Evolutionary conservation across 768 basidiomycete species (phyloP).

Genomic region (Phlegmacium glaucopus): DNA sequence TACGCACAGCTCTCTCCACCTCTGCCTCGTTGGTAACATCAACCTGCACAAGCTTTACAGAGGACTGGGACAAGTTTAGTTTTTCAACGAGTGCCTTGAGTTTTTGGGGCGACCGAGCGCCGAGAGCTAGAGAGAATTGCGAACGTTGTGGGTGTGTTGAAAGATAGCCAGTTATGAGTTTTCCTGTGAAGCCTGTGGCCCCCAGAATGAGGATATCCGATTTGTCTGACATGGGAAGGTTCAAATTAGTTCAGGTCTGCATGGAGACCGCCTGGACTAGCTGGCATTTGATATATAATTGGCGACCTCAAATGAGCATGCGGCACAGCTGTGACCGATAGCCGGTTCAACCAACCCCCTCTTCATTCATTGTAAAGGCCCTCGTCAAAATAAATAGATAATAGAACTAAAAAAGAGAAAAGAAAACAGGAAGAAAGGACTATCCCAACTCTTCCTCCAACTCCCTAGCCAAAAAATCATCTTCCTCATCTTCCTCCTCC

Average conservation of each 20-base stretch:
- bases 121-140: conserved; percentile 64
- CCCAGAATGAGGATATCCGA: conserved; percentile 67
- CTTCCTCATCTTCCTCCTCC: conserved; percentile 56
- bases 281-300: too few relatives aligned
- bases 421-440: conserved; percentile 9
- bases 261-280: too few relatives aligned
- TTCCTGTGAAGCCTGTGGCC: conserved; percentile 76
- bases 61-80: conserved; percentile 38
- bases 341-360: too few relatives aligned
- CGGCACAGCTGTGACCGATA: too few relatives aligned
- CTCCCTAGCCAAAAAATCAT: conserved; percentile 80
- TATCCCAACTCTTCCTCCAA: conserved; percentile 79
- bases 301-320: too few relatives aligned
- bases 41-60: conserved; percentile 46
- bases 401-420: too few relatives aligned
- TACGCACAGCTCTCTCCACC: conserved; percentile 55
- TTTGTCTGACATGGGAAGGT: conserved; percentile 21
- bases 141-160: conserved; percentile 54
- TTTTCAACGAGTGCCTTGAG: conserved; percentile 50
- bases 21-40: conserved; percentile 55
- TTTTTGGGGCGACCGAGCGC: conserved; percentile 64
- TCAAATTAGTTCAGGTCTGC: too few relatives aligned
- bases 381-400: conserved; percentile 3
- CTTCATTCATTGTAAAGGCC: neutral
- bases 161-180: conserved; percentile 67